These are phyloP conservation scores for Mucor irregularis DNA, from an alignment of 371 early-diverging fungal genomes.

Conservation along the genomic window DNA sequence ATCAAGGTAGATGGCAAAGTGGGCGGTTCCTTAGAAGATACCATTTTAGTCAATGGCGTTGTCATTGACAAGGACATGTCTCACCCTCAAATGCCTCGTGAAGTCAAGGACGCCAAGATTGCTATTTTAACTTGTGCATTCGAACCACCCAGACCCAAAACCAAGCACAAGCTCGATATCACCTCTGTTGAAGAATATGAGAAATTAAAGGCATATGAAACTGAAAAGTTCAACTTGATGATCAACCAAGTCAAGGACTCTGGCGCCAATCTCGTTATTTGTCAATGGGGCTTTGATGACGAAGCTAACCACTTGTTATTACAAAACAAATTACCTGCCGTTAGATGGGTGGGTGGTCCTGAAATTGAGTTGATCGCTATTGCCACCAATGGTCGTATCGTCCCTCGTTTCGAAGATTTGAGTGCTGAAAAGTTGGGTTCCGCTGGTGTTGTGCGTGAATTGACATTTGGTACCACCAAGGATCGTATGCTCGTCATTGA, in stretches of 20 bases:
- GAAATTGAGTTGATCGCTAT: constrained; percentile 99
- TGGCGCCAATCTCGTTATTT: constrained; percentile 98
- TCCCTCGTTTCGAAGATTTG: constrained; percentile 99
- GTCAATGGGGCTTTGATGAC: constrained; percentile 99
- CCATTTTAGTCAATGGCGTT: constrained; percentile 96
- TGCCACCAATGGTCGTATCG: constrained; percentile 98
- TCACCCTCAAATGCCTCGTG: constrained; percentile 99
- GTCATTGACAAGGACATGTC: constrained; percentile 99
- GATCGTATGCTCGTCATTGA: constrained; percentile 99
- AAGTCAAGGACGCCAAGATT: constrained; percentile 94
- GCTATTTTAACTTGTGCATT: constrained; percentile 99
- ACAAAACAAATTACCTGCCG: constrained; percentile 98
- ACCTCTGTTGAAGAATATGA: constrained; percentile 97
- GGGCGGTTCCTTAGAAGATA: constrained; percentile 94
- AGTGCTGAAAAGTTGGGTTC: constrained; percentile 88
- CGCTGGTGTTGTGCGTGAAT: constrained; percentile 94
- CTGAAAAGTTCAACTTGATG: constrained; percentile 96
- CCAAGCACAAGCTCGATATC: constrained; percentile 99
- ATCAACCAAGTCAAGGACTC: constrained; percentile 95
- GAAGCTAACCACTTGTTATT: constrained; percentile 99
- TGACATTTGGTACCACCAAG: constrained; percentile 97
- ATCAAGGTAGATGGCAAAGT: constrained; percentile 99
- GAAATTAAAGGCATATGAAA: constrained; percentile 95
- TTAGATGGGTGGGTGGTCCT: constrained; percentile 99
- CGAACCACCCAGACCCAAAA: constrained; percentile 99